phyloP scores from a whole-genome alignment of 139 green algal genomes.

The Picochlorum sp. region DNA sequence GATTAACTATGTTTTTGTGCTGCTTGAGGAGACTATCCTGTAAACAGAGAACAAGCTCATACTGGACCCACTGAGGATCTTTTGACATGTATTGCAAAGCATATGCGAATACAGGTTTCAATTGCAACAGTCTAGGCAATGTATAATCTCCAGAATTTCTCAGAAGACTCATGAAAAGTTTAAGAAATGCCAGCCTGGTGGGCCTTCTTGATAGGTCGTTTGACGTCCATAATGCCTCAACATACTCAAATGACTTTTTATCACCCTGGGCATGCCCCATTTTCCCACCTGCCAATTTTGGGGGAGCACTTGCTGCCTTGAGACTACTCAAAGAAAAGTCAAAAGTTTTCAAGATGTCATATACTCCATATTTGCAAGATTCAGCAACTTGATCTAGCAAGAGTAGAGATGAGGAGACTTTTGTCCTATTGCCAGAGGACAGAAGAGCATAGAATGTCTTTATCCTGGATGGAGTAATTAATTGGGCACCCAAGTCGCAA shows the following conservation, averaged over 20 bases:
- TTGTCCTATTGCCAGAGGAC: constrained; percentile 9
- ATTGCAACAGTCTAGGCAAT: constrained; percentile 24
- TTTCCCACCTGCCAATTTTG: constrained; percentile 19
- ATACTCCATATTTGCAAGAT: background rate
- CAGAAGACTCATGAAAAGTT: constrained; percentile 32
- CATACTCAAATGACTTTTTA: background rate
- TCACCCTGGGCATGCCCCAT: constrained; percentile 7
- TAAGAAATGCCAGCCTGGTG: constrained; percentile 36
- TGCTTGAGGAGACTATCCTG: no score
- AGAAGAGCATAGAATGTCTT: constrained; percentile 42
- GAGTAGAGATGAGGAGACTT: constrained; percentile 28
- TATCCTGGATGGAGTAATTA: constrained; percentile 17
- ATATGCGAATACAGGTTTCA: background rate
- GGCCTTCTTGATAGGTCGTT: constrained; percentile 31
- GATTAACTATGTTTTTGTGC: no score
- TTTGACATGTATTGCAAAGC: background rate
- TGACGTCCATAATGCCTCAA: constrained; percentile 13
- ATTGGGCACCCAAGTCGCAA: no score
- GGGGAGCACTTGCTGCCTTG: constrained; percentile 19
- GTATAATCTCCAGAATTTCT: constrained; percentile 17
- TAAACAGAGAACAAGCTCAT: no score
- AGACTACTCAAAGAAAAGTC: constrained; percentile 30
- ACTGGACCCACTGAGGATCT: no score
- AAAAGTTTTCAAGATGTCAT: constrained; percentile 32
- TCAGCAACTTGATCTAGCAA: constrained; percentile 33